Evolutionary conservation across 2,329 filamentous ascomycete species (phyloP), one percentile per base, ranked within the genome.

Genomic region (Alternaria infectoria): DNA sequence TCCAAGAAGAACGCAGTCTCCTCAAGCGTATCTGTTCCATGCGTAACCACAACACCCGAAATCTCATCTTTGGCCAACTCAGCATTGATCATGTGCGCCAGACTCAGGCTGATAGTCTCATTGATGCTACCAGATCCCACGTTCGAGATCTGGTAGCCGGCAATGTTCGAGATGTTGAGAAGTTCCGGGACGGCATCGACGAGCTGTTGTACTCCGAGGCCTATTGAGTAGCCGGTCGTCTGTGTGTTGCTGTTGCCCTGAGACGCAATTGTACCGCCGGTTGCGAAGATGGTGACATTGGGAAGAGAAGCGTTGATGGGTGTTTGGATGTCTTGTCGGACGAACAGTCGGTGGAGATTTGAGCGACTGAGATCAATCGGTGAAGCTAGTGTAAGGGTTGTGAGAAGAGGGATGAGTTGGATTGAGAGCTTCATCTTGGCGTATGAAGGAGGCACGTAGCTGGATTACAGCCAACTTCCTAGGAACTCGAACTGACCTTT

Each of bases 21-120:
- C 69, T 90, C 88, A 1, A 90, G 81, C 0, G 87, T 89, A 69
- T 91, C 89, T 9, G 89, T 90, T 51, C 89, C 88, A 69, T 90
- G 88, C 0, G 88, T 90, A 57, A 91, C 79, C 6, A 90, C 86
- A 7, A 85, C 86, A 36, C 87, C 77, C 10, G 75, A 69, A 43
- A 83, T 75, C 1, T 80, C 77, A 0, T 74, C 72, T 61, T 81
- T 81, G 25, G 83, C 81, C 5, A 88, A 79, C 59, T 86, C 84
- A 12, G 71, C 69, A 59, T 86, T 84, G 56, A 88, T 84, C 58
- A 80, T 77, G 23, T 83, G 79, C 6, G 83, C 81, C 36, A 89
- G 71, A 25, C 79, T 81, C 19, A 88, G 77, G 32, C 85, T 80
- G 57, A 86, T 81, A 6, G 76, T 80, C 17, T 83, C 77, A 28